Conservation (phyloP, 2,329 filamentous ascomycete species). For the Phialophora macrospora region DNA sequence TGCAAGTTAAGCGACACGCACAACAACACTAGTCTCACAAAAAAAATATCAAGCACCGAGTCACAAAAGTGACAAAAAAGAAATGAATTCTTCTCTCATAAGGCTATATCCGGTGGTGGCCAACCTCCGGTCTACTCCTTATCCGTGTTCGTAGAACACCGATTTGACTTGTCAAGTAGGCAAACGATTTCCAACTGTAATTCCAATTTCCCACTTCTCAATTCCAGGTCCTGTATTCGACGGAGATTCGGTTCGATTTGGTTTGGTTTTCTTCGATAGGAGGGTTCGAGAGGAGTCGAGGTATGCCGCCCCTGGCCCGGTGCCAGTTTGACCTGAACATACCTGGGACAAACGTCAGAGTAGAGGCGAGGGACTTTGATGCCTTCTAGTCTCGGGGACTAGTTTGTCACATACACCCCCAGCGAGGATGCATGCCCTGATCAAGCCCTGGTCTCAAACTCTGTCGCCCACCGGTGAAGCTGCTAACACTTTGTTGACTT, state of each 20-base stretch:
- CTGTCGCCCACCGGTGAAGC: conserved; percentile 4
- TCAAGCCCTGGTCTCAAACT: neutral
- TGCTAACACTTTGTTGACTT: conserved; percentile 7
- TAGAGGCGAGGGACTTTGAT: neutral
- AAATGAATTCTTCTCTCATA: neutral
- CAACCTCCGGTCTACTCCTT: neutral
- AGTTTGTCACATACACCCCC: neutral
- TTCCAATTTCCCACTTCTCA: neutral
- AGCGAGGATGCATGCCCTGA: neutral
- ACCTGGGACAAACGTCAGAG: neutral
- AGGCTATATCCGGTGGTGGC: conserved; percentile 6
- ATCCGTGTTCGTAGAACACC: neutral
- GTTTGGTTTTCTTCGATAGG: neutral
- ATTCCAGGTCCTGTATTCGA: neutral
- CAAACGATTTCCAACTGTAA: neutral
- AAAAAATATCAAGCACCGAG: neutral
- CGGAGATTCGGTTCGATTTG: neutral
- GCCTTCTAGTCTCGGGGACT: neutral
- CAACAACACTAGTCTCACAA: neutral
- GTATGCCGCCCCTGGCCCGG: neutral
- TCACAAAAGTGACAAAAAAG: conserved; percentile 1
- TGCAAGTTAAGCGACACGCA: neutral
- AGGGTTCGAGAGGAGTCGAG: conserved; percentile 2
- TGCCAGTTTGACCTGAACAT: neutral
- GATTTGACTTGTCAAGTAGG: conserved; percentile 9